Evolutionary conservation across 306 rosid genomes (phyloP), one percentile per base, ranked within the genome.

Genomic region (Clitoria ternatea): DNA sequence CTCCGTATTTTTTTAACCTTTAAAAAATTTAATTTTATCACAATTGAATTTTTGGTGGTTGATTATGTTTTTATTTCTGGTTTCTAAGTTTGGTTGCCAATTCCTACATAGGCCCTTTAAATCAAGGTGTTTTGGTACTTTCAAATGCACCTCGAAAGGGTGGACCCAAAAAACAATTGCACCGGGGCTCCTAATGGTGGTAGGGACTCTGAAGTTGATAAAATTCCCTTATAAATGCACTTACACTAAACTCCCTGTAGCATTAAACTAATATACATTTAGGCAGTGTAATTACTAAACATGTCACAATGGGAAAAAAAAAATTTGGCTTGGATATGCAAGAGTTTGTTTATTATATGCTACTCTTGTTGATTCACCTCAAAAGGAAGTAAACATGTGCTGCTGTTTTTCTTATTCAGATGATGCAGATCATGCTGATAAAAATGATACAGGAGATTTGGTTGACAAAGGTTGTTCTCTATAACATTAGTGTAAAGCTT

Each of bases 381-480:
- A 2, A 27, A n/a, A 2, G n/a, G n/a, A n/a, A n/a, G n/a, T n/a
- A n/a, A n/a, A n/a, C n/a, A n/a, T n/a, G n/a, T n/a, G n/a, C n/a
- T n/a, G n/a, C n/a, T 66, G 5, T 39, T 49, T 56, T 66, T 14
- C n/a, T 4, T 54, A 3, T n/a, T n/a, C 83, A 89, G 91, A 83
- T 45, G 68, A 63, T 78, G 79, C 72, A 11, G 86, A 79, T 67
- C 29, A 82, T 59, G 36, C 30, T 19, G 50, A 18, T 23, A 82
- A 72, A 66, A 81, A 81, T n/a, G 75, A 43, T 40, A 0, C 55
- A 7, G 84, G 23, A 44, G 86, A 52, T 48, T 66, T 80, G 40
- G 59, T 19, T 20, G 80, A 80, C 63, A 83, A 66, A 81, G 96
- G 96, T 92, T 53, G 13, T 57, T 75, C 12, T 23, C 40, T 54